phyloP scores from a whole-genome alignment of 2,329 filamentous ascomycete genomes.

The Tolypocladium ovalisporum region DNA sequence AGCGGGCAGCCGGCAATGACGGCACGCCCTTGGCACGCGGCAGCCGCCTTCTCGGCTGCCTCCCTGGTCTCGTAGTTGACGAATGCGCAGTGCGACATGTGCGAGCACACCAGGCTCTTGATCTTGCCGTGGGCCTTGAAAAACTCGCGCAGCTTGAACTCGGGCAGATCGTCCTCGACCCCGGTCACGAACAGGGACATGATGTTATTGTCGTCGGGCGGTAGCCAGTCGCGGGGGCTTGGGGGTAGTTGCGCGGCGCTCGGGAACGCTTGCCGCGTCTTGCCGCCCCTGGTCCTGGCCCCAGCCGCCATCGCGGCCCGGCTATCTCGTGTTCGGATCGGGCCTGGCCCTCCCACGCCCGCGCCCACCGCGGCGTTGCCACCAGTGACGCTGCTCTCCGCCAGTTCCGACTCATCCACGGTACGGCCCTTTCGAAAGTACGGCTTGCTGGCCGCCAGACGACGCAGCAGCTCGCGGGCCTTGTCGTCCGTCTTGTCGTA shows the following conservation, averaged over 20 bases:
- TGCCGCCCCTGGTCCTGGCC: conserved; percentile 32
- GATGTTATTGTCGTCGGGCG: conserved; percentile 73
- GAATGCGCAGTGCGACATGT: conserved; percentile 95
- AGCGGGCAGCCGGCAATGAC: conserved; percentile 87
- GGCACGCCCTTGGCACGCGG: conserved; percentile 74
- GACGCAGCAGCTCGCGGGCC: conserved; percentile 73
- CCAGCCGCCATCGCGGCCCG: conserved; percentile 39
- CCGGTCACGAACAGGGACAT: conserved; percentile 92
- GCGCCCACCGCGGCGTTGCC: conserved; percentile 42
- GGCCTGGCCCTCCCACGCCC: conserved; percentile 55
- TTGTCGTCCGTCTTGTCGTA: conserved; percentile 98
- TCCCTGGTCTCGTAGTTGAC: conserved; percentile 84
- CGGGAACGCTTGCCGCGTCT: conserved; percentile 49
- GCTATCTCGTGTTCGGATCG: conserved; percentile 65
- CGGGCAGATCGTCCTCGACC: conserved; percentile 89
- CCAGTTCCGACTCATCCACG: conserved; percentile 46
- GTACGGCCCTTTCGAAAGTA: conserved; percentile 84
- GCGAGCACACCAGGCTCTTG: conserved; percentile 86
- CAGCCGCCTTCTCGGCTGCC: conserved; percentile 76
- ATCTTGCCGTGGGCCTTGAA: conserved; percentile 85
- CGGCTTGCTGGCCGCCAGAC: conserved; percentile 83
- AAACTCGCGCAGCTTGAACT: conserved; percentile 81
- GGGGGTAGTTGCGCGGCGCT: conserved; percentile 66
- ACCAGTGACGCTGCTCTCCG: conserved; percentile 20
- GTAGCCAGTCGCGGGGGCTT: conserved; percentile 72